Percentiles rank a stretch among this genome's conserved stretches.
These are phyloP conservation scores for Collybia sordida DNA, from an alignment of 768 basidiomycete species.

Conservation along the genomic window DNA sequence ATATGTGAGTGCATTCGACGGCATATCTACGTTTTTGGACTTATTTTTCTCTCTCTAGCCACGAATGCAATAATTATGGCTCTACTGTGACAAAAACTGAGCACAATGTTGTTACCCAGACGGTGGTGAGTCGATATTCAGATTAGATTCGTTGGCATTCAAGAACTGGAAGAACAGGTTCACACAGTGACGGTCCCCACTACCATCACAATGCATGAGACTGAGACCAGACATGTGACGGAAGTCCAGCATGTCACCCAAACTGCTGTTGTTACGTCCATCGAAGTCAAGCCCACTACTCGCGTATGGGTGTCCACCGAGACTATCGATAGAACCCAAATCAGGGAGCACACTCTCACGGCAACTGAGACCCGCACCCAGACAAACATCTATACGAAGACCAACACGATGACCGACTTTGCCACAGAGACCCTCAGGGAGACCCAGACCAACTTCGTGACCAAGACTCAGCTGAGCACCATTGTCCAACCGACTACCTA, in stretches of 20 bases:
- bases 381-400: slow-evolving; percentile 53
- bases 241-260: slow-evolving; percentile 39
- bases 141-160: background rate
- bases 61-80: slow-evolving; percentile 24
- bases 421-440: slow-evolving; percentile 46
- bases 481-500: slow-evolving; percentile 57
- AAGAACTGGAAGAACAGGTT: slow-evolving; percentile 8
- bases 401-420: slow-evolving; percentile 45
- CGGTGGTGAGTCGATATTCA: slow-evolving; percentile 17
- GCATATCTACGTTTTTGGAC: slow-evolving; percentile 4
- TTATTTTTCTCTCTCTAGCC: slow-evolving; percentile 7
- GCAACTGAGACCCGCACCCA: slow-evolving; percentile 61
- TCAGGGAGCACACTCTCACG: slow-evolving; percentile 57
- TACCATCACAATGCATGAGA: slow-evolving; percentile 41
- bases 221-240: slow-evolving; percentile 29
- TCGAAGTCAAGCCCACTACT: slow-evolving; percentile 60
- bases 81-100: slow-evolving; percentile 37
- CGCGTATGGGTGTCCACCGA: slow-evolving; percentile 68
- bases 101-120: slow-evolving; percentile 30
- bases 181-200: slow-evolving; percentile 36
- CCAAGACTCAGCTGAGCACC: slow-evolving; percentile 48
- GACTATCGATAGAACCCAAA: slow-evolving; percentile 56
- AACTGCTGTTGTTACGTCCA: slow-evolving; percentile 50
- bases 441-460: slow-evolving; percentile 56
- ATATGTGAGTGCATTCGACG: slow-evolving; percentile 15